These are phyloP conservation scores for Claviceps sp. DNA, from an alignment of 2,329 filamentous ascomycete genomes.

Conservation along the genomic window DNA sequence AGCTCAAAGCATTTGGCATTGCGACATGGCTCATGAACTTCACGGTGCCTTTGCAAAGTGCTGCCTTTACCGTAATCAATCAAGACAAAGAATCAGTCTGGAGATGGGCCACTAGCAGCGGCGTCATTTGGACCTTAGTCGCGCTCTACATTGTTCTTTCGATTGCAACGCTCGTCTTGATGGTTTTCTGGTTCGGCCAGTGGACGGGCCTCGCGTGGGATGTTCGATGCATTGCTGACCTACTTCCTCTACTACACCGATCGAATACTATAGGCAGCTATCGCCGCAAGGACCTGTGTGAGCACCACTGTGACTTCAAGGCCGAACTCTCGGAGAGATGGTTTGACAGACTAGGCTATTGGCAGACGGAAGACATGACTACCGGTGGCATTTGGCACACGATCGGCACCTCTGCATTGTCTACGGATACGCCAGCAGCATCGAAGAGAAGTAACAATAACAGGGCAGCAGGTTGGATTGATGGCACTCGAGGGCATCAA, in stretches of 20 bases:
- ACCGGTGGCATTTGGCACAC: constrained; percentile 64
- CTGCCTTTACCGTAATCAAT: constrained; percentile 54
- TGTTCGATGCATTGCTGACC: constrained; percentile 65
- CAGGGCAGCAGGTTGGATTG: neutral
- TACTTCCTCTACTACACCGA: constrained; percentile 63
- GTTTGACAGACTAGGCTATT: constrained; percentile 71
- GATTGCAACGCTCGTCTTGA: constrained; percentile 36
- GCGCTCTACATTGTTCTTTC: constrained; percentile 58
- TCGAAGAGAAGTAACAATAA: neutral
- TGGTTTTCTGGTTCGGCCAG: constrained; percentile 50
- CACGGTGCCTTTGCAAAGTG: constrained; percentile 68
- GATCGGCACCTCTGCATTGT: constrained; percentile 42
- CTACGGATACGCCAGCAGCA: constrained; percentile 42
- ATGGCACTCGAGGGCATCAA: constrained; percentile 1
- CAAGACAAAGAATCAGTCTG: constrained; percentile 40
- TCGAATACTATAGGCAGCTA: constrained; percentile 70
- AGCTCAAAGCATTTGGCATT: constrained; percentile 52
- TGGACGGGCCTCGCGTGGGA: constrained; percentile 78
- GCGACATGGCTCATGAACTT: constrained; percentile 69
- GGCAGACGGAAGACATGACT: constrained; percentile 54
- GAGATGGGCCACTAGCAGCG: constrained; percentile 69
- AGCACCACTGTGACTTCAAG: constrained; percentile 36
- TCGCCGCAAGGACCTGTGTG: constrained; percentile 47
- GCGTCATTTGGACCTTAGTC: constrained; percentile 65
- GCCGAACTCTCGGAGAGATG: constrained; percentile 41